These are phyloP conservation scores for Sugiyamaella chiloensis DNA, from an alignment of 805 yeast species.

Conservation along the genomic window DNA sequence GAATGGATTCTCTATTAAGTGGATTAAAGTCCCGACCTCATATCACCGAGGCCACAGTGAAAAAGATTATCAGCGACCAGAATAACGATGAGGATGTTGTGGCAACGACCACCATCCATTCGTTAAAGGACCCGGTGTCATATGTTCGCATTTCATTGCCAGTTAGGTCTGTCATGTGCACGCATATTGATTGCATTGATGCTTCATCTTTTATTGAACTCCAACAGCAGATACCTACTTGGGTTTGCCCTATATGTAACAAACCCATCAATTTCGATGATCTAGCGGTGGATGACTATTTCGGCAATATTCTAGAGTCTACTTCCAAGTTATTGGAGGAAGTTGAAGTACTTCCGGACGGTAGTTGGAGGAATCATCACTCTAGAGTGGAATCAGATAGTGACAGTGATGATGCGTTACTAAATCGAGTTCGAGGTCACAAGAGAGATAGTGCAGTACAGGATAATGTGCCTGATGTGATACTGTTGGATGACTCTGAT, in stretches of 20 bases:
- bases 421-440: not conserved
- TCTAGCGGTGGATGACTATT: slow-evolving; percentile 71
- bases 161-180: slow-evolving; percentile 63
- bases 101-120: slow-evolving; percentile 60
- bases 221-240: slow-evolving; percentile 76
- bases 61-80: slow-evolving; percentile 45
- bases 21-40: slow-evolving; percentile 46
- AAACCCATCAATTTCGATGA: slow-evolving; percentile 49
- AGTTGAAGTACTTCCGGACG: slow-evolving; percentile 67
- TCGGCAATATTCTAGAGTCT: slow-evolving; percentile 53
- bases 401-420: slow-evolving; percentile 10
- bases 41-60: slow-evolving; percentile 51
- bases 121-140: slow-evolving; percentile 77
- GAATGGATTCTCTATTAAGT: slow-evolving; percentile 43
- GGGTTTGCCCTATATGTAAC: slow-evolving; percentile 87
- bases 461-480: slow-evolving; percentile 6
- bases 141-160: slow-evolving; percentile 70
- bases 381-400: slow-evolving; percentile 6
- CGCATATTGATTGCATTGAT: slow-evolving; percentile 88
- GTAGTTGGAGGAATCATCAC: slow-evolving; percentile 52
- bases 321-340: slow-evolving; percentile 58
- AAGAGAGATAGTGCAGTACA: not conserved
- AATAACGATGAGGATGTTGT: slow-evolving; percentile 68
- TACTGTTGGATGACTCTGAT: slow-evolving; percentile 12
- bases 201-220: slow-evolving; percentile 67